phyloP scores from a whole-genome alignment of 257 asterid species.

The Solanum dulcamara region DNA sequence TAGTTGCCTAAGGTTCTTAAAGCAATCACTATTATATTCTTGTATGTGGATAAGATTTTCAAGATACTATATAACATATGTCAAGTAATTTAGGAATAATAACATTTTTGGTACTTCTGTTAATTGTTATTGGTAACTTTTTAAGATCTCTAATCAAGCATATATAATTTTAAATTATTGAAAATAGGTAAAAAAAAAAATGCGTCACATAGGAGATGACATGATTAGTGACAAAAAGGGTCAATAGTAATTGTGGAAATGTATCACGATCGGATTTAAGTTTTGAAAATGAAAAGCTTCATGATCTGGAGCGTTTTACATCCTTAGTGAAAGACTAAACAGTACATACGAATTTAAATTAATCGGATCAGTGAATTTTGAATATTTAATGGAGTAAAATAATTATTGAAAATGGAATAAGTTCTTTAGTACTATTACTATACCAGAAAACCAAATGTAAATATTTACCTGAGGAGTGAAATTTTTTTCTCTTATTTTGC shows the following conservation, averaged over 20 bases:
- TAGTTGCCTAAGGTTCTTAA: not conserved
- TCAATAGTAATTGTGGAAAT: too few relatives aligned
- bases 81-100: not conserved
- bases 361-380: not conserved
- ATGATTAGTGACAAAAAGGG: too few relatives aligned
- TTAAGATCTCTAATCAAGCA: not conserved
- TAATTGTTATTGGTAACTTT: not conserved
- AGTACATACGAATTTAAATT: not conserved
- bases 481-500: not conserved
- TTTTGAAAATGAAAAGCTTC: not conserved
- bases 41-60: not conserved
- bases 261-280: not conserved
- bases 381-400: not conserved
- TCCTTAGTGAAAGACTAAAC: fast-evolving
- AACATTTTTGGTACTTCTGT: not conserved
- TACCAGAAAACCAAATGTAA: not conserved
- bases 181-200: too few relatives aligned
- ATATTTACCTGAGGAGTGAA: not conserved
- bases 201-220: not conserved
- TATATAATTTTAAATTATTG: not conserved
- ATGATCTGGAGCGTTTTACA: too few relatives aligned
- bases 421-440: not conserved
- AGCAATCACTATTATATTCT: not conserved
- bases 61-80: not conserved
- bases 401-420: not conserved